phyloP scores from a whole-genome alignment of 371 early-diverging fungal species.

The Blastocladiella emersonii region DNA sequence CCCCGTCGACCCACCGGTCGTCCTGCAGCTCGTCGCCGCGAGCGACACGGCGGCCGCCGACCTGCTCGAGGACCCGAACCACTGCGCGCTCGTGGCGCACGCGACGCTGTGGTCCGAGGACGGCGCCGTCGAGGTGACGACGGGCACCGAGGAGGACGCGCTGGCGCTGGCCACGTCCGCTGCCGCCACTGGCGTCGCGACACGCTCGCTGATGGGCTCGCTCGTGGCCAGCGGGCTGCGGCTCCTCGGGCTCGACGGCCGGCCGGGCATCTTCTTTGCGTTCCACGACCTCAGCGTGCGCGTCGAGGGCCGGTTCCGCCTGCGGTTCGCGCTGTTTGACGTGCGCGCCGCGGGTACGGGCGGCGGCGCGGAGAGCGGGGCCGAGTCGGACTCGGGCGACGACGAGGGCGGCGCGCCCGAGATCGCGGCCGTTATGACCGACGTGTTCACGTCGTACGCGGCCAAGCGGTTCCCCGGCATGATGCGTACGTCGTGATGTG shows the following conservation, averaged over 20 bases:
- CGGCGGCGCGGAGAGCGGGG: not conserved
- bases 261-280: slow-evolving; percentile 10
- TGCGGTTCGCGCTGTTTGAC: slow-evolving; percentile 27
- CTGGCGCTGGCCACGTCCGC: not conserved
- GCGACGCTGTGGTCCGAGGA: not conserved
- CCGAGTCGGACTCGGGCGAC: slow-evolving; percentile 15
- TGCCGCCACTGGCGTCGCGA: not conserved
- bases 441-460: slow-evolving; percentile 36
- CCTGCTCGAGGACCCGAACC: no score
- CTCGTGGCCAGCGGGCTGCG: not conserved
- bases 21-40: slow-evolving; percentile 30
- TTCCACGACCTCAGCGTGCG: slow-evolving; percentile 34
- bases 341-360: slow-evolving; percentile 6
- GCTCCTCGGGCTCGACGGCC: slow-evolving; percentile 4
- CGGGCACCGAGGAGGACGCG: not conserved
- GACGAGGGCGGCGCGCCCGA: slow-evolving; percentile 17
- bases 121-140: not conserved
- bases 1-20: slow-evolving; percentile 58
- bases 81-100: not conserved
- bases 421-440: slow-evolving; percentile 20
- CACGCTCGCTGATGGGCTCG: not conserved
- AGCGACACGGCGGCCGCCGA: no score
- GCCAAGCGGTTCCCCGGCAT: slow-evolving; percentile 52
- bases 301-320: slow-evolving; percentile 28
- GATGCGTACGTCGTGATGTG: slow-evolving; percentile 20